Percentiles rank a stretch among this genome's conserved stretches.
Conservation (phyloP, 306 rosid genomes). For the Corylus heterophylla region DNA sequence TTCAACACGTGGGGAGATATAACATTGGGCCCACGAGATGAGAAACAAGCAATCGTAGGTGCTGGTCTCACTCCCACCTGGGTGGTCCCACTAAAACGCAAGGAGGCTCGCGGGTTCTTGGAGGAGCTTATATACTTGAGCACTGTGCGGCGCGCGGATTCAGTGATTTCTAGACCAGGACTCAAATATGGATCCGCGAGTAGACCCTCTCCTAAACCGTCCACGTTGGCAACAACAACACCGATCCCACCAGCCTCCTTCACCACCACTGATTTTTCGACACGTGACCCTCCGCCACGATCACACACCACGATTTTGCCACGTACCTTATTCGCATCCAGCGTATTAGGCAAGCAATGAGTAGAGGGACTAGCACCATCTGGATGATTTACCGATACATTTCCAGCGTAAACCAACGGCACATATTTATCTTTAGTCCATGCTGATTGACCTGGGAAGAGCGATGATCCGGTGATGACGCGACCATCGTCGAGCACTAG, state of each 20-base stretch:
- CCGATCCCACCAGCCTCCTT: constrained; percentile 22
- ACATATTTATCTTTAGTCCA: background rate
- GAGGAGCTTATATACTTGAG: background rate
- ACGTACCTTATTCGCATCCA: background rate
- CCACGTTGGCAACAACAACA: background rate
- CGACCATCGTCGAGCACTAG: constrained; percentile 25
- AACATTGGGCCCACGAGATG: constrained; percentile 19
- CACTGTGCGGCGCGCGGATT: constrained; percentile 6
- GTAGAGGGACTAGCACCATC: no score
- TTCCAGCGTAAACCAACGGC: constrained; percentile 14
- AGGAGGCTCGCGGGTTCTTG: background rate
- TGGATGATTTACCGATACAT: background rate
- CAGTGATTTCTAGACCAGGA: constrained; percentile 14
- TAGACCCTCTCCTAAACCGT: background rate
- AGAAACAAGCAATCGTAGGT: background rate
- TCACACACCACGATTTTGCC: constrained; percentile 23
- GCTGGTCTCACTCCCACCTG: constrained; percentile 21
- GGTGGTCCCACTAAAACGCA: constrained; percentile 22
- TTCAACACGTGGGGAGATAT: constrained; percentile 6
- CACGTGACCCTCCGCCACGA: background rate
- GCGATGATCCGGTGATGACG: constrained; percentile 20
- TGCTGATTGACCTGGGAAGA: background rate
- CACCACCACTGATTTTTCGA: background rate
- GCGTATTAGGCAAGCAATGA: background rate
- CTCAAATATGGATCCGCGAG: background rate